phyloP scores from a whole-genome alignment of 2,329 filamentous ascomycete genomes.

The Sclerotinia nivalis region DNA sequence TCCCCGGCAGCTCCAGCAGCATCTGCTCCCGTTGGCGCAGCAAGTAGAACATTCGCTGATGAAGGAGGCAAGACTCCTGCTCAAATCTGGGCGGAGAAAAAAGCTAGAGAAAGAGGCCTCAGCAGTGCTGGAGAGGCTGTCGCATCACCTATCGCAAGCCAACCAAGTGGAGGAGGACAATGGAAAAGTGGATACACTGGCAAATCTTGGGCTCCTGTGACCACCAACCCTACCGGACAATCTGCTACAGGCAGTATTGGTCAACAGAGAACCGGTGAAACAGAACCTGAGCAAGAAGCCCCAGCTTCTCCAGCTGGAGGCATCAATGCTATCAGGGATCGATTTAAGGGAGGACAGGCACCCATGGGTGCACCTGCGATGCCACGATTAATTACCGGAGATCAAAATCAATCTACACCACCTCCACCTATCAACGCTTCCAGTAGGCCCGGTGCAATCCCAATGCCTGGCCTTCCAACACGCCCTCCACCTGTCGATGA shows the following conservation, averaged over 20 bases:
- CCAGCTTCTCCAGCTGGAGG: slow-evolving; percentile 61
- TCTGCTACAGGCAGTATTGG: slow-evolving; percentile 52
- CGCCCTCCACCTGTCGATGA: slow-evolving; percentile 54
- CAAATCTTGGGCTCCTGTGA: slow-evolving; percentile 86
- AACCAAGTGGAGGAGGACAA: slow-evolving; percentile 70
- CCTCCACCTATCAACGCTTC: slow-evolving; percentile 43
- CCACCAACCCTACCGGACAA: slow-evolving; percentile 70
- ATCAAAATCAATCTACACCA: slow-evolving; percentile 41
- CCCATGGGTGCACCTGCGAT: slow-evolving; percentile 61
- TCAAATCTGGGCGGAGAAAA: slow-evolving; percentile 97
- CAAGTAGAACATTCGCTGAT: slow-evolving; percentile 92
- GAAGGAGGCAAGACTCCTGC: slow-evolving; percentile 94
- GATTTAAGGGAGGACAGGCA: slow-evolving; percentile 70
- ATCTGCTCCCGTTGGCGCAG: slow-evolving; percentile 68
- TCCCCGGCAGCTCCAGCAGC: slow-evolving; percentile 57
- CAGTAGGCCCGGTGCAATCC: slow-evolving; percentile 68
- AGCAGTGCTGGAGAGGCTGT: slow-evolving; percentile 53
- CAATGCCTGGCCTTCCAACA: slow-evolving; percentile 74
- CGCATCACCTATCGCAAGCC: slow-evolving; percentile 60
- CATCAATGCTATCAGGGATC: slow-evolving; percentile 74
- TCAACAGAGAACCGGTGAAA: slow-evolving; percentile 64
- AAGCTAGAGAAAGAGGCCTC: slow-evolving; percentile 71
- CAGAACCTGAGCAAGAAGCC: slow-evolving; percentile 49
- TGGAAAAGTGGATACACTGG: slow-evolving; percentile 93
- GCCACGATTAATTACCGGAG: slow-evolving; percentile 36